Conservation (phyloP, 495 filamentous ascomycete species). For the Xylaria curta region DNA sequence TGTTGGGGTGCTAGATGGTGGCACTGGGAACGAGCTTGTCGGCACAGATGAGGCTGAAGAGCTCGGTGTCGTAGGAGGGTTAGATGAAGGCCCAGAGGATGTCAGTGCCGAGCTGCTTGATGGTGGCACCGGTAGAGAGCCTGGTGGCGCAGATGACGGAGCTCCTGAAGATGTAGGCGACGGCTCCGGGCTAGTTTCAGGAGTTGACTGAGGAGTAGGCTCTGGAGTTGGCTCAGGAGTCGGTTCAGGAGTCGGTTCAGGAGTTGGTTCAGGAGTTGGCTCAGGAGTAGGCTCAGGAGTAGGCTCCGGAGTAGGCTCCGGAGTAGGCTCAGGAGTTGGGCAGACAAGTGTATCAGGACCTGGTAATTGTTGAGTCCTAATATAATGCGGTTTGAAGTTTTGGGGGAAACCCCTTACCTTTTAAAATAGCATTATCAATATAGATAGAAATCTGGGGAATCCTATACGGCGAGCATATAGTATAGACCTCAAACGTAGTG, state of each 20-base stretch:
- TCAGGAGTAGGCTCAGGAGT: not conserved
- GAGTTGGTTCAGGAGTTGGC: not conserved
- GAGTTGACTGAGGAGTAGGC: not conserved
- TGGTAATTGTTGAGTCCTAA: not conserved
- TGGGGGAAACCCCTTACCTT: not conserved
- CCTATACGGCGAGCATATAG: conserved; percentile 4
- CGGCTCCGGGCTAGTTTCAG: not conserved
- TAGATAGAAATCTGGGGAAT: conserved; percentile 5
- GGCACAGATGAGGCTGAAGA: not conserved
- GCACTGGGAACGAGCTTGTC: not conserved
- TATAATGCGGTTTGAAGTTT: too few species aligned
- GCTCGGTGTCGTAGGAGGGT: not conserved
- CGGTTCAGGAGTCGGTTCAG: not conserved
- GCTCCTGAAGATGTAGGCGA: not conserved
- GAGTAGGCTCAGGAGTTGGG: not conserved
- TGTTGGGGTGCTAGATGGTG: not conserved
- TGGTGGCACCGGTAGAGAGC: not conserved
- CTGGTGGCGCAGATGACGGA: not conserved
- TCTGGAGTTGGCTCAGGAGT: not conserved
- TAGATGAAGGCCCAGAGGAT: not conserved
- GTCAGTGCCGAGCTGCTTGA: not conserved
- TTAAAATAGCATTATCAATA: not conserved
- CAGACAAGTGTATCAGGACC: not conserved
- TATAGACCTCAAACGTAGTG: not conserved
- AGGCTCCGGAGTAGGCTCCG: not conserved